phyloP scores from a whole-genome alignment of 1,139 yeast species.

The Suhomyces yuchorum region DNA sequence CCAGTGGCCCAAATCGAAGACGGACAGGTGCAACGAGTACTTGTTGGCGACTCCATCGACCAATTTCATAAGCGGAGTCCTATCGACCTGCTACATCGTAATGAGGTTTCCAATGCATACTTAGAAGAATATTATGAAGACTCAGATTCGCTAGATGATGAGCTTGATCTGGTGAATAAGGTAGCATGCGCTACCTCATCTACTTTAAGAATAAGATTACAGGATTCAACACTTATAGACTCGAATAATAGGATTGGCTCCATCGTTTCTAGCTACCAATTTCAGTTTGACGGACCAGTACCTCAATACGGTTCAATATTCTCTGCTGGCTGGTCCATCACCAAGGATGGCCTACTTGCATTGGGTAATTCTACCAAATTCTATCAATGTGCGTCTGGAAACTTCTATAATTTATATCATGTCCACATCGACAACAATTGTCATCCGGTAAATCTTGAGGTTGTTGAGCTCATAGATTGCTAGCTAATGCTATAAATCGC shows the following conservation, averaged over 20 bases:
- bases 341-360: slow-evolving; percentile 39
- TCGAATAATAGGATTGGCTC: slow-evolving; percentile 41
- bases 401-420: slow-evolving; percentile 44
- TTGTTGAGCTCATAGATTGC: slow-evolving; percentile 40
- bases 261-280: slow-evolving; percentile 45
- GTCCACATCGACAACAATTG: slow-evolving; percentile 34
- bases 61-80: too few relatives aligned
- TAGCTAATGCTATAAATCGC: slow-evolving; percentile 5
- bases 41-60: too few relatives aligned
- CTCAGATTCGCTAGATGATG: neutral
- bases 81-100: neutral
- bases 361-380: slow-evolving; percentile 38
- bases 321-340: slow-evolving; percentile 48
- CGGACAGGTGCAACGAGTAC: slow-evolving; percentile 34
- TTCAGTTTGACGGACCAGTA: slow-evolving; percentile 50
- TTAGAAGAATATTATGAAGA: neutral
- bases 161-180: slow-evolving; percentile 29
- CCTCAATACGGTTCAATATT: slow-evolving; percentile 46
- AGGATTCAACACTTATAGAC: slow-evolving; percentile 40
- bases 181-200: slow-evolving; percentile 38
- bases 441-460: slow-evolving; percentile 38
- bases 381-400: slow-evolving; percentile 49
- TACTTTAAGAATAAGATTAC: slow-evolving; percentile 35
- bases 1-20: slow-evolving; percentile 32
- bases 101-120: neutral